phyloP scores from a whole-genome alignment of 768 basidiomycete genomes.

The Pisolithus sp. region DNA sequence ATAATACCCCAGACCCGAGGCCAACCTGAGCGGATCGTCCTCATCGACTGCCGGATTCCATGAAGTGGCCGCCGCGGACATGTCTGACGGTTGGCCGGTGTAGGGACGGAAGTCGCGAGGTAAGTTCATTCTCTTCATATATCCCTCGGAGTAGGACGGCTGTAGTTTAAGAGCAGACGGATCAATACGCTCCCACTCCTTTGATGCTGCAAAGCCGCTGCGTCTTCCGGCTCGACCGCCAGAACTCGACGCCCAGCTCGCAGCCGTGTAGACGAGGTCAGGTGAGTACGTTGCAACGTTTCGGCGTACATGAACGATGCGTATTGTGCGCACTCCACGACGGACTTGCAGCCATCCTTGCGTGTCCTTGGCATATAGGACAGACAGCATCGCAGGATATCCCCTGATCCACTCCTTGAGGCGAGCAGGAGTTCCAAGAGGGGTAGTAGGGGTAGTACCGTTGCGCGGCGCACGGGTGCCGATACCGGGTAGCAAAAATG shows the following conservation, averaged over 20 bases:
- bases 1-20: slow-evolving; percentile 29
- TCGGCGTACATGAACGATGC: slow-evolving; percentile 71
- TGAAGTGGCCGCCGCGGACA: slow-evolving; percentile 36
- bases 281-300: slow-evolving; percentile 84
- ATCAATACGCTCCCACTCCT: slow-evolving; percentile 74
- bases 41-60: slow-evolving; percentile 31
- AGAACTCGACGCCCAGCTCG: slow-evolving; percentile 40
- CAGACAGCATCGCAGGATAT: slow-evolving; percentile 76
- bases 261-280: slow-evolving; percentile 69
- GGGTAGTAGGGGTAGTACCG: slow-evolving; percentile 49
- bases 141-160: slow-evolving; percentile 69
- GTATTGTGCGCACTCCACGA: slow-evolving; percentile 69
- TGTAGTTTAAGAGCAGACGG: slow-evolving; percentile 52
- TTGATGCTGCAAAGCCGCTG: slow-evolving; percentile 46
- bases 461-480: slow-evolving; percentile 33
- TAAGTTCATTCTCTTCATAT: slow-evolving; percentile 72
- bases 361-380: slow-evolving; percentile 44
- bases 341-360: slow-evolving; percentile 56
- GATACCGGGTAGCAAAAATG: slow-evolving; percentile 21
- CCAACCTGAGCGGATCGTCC: slow-evolving; percentile 25
- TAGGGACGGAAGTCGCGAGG: slow-evolving; percentile 53
- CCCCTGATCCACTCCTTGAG: slow-evolving; percentile 89
- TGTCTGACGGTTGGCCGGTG: slow-evolving; percentile 20
- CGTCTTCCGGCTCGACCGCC: slow-evolving; percentile 13
- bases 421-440: slow-evolving; percentile 72